Evolutionary conservation across 139 green algal species (phyloP).

Genomic region (Coelastrella sp.): DNA sequence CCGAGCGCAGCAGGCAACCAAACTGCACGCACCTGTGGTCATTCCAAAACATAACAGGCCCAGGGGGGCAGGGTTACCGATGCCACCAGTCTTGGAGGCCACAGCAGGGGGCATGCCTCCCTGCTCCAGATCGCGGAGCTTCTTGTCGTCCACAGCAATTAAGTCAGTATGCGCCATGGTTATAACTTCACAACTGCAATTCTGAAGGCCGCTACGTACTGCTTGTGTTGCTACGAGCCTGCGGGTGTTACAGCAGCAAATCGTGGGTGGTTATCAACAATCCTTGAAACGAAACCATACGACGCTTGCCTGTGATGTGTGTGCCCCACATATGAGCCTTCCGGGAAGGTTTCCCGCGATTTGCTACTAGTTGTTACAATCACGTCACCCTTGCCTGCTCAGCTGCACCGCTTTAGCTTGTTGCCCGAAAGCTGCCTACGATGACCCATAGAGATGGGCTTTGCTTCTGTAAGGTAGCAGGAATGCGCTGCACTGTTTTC

Average conservation of each 20-base stretch:
- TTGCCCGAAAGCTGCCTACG: background rate
- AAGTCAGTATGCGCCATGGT: background rate
- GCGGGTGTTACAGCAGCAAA: background rate
- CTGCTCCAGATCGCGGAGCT: slow-evolving; percentile 2
- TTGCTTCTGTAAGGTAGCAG: too few species aligned
- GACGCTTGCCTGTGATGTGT: too few species aligned
- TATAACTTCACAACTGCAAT: background rate
- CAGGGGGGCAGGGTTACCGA: slow-evolving; percentile 42
- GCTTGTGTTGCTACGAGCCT: too few species aligned
- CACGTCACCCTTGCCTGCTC: background rate
- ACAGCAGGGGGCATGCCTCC: background rate
- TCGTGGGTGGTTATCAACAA: background rate
- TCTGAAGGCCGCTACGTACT: too few species aligned
- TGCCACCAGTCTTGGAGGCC: background rate
- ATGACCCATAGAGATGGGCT: too few species aligned
- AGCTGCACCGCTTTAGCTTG: background rate
- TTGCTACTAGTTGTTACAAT: background rate
- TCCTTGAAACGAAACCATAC: background rate
- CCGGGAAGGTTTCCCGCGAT: too few species aligned
- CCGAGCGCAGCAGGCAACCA: background rate
- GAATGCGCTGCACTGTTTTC: too few species aligned
- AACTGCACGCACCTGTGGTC: slow-evolving; percentile 44
- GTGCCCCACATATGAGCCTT: too few species aligned
- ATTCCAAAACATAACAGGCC: slow-evolving; percentile 60
- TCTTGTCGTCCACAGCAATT: slow-evolving; percentile 22